Base-by-base conservation (phyloP, 2,329 filamentous ascomycete species). In the Elsinoe necatrix region DNA sequence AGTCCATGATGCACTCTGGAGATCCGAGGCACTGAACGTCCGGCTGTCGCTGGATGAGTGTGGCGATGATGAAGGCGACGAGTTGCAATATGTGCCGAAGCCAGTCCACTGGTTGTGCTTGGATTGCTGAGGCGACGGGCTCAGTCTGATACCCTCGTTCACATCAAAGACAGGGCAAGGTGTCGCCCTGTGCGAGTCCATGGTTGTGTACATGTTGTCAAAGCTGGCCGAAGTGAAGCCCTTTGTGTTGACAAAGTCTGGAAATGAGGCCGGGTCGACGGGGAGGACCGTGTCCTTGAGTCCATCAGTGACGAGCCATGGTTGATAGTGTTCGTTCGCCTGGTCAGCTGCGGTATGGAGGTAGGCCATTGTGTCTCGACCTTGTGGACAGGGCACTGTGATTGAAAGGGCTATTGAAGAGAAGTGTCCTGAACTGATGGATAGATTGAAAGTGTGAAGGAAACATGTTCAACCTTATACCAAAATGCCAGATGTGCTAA, bases 401-500 rank as follows among this genome's bases (percentile, higher is more conserved):
- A 14, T n/a, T 20, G 20, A 37, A 11, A 34, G 48, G 34, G 48
- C 48, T 52, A 21, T 39, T 37, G 48, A 52, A 37, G 31, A 25
- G 21, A 52, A 52, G 48, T 52, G 48, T 52, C 31, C 48, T 52
- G 48, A 52, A 52, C 14, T 52, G 48, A 52, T 52, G 48, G 27
- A 20, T 23, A 14, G n/a, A 37, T 37, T 12, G 12, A 37, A 12
- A 37, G 3, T 6, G 16, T 27, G 48, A 52, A 39, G 48, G 34
- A 52, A 52, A 52, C 25, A 52, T 52, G 48, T 52, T 39, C 48
- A 39, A 52, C 48, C 48, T 52, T 52, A 52, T 52, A 52, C 48
- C 48, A 52, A 52, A 16, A 35, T 35, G 31, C 29, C 48, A 52
- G 31, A 37, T 52, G 48, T 52, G 48, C 48, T 34, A 23, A 52